Percentiles rank a stretch among this genome's conserved stretches.
These are phyloP conservation scores for Fomitopsis betulina DNA, from an alignment of 1,284 basidiomycete genomes.

Conservation along the genomic window DNA sequence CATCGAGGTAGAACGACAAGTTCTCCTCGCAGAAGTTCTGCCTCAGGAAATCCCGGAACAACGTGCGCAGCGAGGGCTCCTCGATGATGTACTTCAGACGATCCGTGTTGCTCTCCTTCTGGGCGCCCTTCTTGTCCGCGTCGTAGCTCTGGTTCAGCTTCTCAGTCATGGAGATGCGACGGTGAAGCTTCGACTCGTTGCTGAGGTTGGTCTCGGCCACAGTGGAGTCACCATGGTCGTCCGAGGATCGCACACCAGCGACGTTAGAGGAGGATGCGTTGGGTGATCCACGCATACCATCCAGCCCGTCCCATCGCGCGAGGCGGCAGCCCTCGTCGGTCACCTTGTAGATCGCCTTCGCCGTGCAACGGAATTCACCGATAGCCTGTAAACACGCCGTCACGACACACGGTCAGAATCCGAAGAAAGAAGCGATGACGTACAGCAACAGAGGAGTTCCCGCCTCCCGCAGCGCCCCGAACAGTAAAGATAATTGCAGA, in stretches of 20 bases:
- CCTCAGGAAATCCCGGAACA: slow-evolving; percentile 94
- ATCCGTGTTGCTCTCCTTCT: slow-evolving; percentile 88
- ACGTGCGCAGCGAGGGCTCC: slow-evolving; percentile 82
- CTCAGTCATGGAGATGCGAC: slow-evolving; percentile 76
- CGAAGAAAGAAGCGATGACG: slow-evolving; percentile 28
- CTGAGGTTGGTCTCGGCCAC: slow-evolving; percentile 31
- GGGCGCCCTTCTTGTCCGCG: slow-evolving; percentile 42
- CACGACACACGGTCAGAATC: slow-evolving; percentile 5
- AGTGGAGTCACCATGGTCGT: slow-evolving; percentile 34
- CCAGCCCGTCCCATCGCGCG: slow-evolving; percentile 73
- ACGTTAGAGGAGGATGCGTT: slow-evolving; percentile 63
- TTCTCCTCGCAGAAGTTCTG: slow-evolving; percentile 99
- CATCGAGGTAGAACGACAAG: slow-evolving; percentile 94
- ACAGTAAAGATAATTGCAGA: slow-evolving; percentile 88
- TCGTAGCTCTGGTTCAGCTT: slow-evolving; percentile 61
- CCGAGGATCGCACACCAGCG: slow-evolving; percentile 34
- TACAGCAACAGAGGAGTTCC: slow-evolving; percentile 70
- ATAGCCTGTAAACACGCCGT: slow-evolving; percentile 51
- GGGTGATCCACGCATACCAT: slow-evolving; percentile 48
- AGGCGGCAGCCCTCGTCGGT: slow-evolving; percentile 86
- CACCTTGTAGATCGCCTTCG: slow-evolving; percentile 91
- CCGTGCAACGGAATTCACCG: slow-evolving; percentile 93
- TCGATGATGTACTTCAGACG: slow-evolving; percentile 91
- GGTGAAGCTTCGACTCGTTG: slow-evolving; percentile 65
- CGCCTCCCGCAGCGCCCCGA: slow-evolving; percentile 70